A percentile compares a stretch with the other conserved stretches of the same genome.
Conservation (phyloP, 345 rosid genomes). For the Toxicodendron radicans region DNA sequence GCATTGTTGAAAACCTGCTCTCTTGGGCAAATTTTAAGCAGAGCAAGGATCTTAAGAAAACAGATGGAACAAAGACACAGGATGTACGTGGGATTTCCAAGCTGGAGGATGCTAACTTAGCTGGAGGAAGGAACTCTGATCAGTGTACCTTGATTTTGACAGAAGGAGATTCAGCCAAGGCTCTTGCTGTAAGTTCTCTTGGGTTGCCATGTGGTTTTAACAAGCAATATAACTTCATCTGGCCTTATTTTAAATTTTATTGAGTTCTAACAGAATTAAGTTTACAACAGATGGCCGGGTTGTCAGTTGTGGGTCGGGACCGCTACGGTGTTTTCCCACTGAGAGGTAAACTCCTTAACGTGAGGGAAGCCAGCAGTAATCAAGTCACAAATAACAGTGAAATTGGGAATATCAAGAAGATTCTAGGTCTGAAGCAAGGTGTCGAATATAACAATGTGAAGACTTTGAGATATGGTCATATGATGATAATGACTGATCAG, state of each 20-base stretch:
- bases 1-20: slow-evolving; percentile 71
- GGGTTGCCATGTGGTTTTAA: neutral
- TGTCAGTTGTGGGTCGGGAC: slow-evolving; percentile 61
- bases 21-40: slow-evolving; percentile 91
- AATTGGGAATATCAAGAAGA: slow-evolving; percentile 83
- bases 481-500: slow-evolving; percentile 99
- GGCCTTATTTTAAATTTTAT: neutral
- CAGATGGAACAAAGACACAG: slow-evolving; percentile 76
- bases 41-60: slow-evolving; percentile 86
- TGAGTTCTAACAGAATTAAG: slow-evolving; percentile 4
- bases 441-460: slow-evolving; percentile 66
- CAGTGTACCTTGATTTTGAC: slow-evolving; percentile 89
- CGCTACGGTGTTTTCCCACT: slow-evolving; percentile 87
- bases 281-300: slow-evolving; percentile 73
- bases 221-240: neutral
- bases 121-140: slow-evolving; percentile 78
- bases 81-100: slow-evolving; percentile 63
- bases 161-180: slow-evolving; percentile 99
- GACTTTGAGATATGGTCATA: slow-evolving; percentile 91
- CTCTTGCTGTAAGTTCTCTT: slow-evolving; percentile 74
- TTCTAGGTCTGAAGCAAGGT: slow-evolving; percentile 89
- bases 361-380: slow-evolving; percentile 84
- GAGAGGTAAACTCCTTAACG: slow-evolving; percentile 91
- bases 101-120: slow-evolving; percentile 89
- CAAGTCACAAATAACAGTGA: slow-evolving; percentile 87